These are phyloP conservation scores for Colletotrichum coccodes DNA, from an alignment of 2,329 filamentous ascomycete species.

Conservation along the genomic window DNA sequence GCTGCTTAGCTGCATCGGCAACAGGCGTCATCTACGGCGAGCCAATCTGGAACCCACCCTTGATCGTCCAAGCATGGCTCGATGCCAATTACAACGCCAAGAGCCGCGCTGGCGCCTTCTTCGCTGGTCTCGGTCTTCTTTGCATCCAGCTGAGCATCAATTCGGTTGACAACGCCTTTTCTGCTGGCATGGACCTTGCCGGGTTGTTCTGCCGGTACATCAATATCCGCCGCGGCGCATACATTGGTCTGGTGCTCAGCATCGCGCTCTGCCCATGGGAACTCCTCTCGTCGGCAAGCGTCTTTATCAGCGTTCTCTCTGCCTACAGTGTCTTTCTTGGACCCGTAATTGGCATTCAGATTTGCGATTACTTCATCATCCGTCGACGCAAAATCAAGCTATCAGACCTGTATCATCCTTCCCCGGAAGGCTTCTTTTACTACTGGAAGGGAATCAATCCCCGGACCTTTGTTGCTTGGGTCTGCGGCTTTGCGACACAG, in stretches of 20 bases:
- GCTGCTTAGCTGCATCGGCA: conserved; percentile 45
- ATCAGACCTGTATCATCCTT: conserved; percentile 49
- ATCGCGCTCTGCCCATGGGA: conserved; percentile 62
- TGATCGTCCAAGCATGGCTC: conserved; percentile 29
- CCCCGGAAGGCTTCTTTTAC: conserved; percentile 47
- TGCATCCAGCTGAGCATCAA: conserved; percentile 34
- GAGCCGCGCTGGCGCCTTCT: conserved; percentile 32
- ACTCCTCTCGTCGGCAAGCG: conserved; percentile 51
- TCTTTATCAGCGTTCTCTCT: conserved; percentile 47
- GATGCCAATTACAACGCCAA: conserved; percentile 14
- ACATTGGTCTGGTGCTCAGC: conserved; percentile 56
- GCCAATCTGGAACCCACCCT: conserved; percentile 52
- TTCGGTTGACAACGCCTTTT: conserved; percentile 38
- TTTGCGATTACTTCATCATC: conserved; percentile 46
- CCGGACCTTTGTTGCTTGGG: conserved; percentile 48
- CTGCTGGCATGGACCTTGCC: conserved; percentile 65
- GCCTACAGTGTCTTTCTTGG: conserved; percentile 50
- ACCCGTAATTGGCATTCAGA: conserved; percentile 51
- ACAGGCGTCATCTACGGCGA: conserved; percentile 43
- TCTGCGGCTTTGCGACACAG: conserved; percentile 46
- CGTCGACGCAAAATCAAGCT: conserved; percentile 46
- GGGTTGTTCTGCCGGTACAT: conserved; percentile 62
- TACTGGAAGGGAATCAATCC: conserved; percentile 51
- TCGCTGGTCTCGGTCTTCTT: conserved; percentile 32
- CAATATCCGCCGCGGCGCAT: conserved; percentile 65